Conservation (phyloP, 2,329 filamentous ascomycete genomes). For the Pestalotiopsis sp. region DNA sequence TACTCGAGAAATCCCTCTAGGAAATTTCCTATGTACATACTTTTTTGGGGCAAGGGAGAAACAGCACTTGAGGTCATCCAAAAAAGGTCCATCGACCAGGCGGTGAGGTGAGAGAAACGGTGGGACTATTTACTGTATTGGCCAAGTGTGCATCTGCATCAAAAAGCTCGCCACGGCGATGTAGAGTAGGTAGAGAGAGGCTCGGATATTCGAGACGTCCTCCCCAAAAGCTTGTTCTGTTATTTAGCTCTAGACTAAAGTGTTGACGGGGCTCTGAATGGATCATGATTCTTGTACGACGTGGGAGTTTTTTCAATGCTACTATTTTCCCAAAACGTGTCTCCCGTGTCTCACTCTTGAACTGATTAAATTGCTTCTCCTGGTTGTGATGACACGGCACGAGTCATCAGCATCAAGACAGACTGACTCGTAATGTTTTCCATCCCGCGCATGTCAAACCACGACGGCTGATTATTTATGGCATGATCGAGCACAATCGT, state of each 20-base stretch:
- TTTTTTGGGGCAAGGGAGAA: not conserved
- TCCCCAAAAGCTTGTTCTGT: not conserved
- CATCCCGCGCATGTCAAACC: no score
- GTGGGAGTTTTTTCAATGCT: no score
- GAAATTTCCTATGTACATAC: slow-evolving; percentile 1
- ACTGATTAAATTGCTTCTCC: no score
- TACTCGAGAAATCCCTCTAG: slow-evolving; percentile 54
- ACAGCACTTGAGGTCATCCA: not conserved
- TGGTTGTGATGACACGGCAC: no score
- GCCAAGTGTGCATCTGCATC: not conserved
- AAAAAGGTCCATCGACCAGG: not conserved
- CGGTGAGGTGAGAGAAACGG: not conserved
- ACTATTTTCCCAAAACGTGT: no score
- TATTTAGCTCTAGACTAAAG: not conserved
- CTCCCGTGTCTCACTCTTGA: no score
- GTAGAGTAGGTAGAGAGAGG: not conserved
- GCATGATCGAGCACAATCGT: no score
- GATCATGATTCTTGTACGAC: no score
- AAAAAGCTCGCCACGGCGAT: not conserved
- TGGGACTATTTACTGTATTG: no score
- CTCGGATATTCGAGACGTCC: not conserved
- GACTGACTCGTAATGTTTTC: no score
- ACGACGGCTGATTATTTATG: no score
- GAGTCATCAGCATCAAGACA: no score
- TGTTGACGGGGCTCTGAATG: not conserved